phyloP scores from a whole-genome alignment of 148 eudicot species.

The Silene latifolia region DNA sequence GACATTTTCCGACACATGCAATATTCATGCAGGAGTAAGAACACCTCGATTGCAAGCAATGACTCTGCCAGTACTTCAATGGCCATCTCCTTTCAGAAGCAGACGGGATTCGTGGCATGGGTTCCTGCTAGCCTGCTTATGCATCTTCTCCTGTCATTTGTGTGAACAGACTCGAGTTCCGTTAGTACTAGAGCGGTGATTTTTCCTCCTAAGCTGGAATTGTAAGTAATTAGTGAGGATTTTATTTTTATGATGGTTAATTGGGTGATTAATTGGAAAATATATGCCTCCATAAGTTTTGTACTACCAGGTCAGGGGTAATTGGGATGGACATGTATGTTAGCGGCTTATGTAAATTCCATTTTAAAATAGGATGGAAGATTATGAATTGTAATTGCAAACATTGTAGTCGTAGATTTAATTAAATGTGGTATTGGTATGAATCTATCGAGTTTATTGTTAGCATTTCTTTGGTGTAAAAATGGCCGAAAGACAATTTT shows the following conservation, averaged over 20 bases:
- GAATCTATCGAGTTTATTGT: too few species aligned
- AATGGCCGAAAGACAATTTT: too few species aligned
- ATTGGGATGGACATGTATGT: conserved; percentile 13
- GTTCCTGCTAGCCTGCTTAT: conserved; percentile 17
- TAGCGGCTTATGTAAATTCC: conserved; percentile 3
- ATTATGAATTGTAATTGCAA: conserved; percentile 23
- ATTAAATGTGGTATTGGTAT: too few species aligned
- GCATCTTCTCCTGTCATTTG: conserved; percentile 13
- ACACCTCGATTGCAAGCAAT: conserved; percentile 15
- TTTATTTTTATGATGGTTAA: neutral
- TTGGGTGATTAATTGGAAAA: neutral
- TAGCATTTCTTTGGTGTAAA: too few species aligned
- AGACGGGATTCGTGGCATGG: conserved; percentile 1
- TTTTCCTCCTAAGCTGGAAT: conserved; percentile 11
- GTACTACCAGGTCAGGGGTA: conserved; percentile 15
- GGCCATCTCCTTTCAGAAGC: conserved; percentile 26
- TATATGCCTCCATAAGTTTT: conserved; percentile 21
- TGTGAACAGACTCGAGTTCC: conserved; percentile 4
- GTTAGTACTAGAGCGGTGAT: neutral
- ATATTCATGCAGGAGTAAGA: conserved; percentile 21
- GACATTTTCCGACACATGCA: neutral
- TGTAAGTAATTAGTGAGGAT: conserved; percentile 10
- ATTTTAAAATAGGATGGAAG: conserved; percentile 9
- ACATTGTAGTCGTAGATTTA: conserved; percentile 15
- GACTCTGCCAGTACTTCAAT: conserved; percentile 14